A percentile compares a stretch with the other conserved stretches of the same genome.
Evolutionary conservation across 2,329 filamentous ascomycete species (phyloP).

Genomic region (Tolypocladium tundrense): DNA sequence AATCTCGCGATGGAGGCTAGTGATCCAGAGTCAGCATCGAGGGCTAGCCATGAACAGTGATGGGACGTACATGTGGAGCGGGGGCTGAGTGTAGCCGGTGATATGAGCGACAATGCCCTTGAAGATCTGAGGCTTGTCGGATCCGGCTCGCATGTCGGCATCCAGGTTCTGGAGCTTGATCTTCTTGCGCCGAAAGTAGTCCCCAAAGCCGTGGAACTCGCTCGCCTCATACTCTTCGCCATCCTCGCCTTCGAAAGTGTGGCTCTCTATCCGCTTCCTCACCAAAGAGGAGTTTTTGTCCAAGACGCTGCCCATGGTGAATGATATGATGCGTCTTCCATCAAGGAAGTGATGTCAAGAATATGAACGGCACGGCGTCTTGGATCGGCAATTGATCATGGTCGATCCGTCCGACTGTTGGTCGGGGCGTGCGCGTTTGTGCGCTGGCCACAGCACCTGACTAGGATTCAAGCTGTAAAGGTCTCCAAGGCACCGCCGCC

Average conservation of each 20-base stretch:
- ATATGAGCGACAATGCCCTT: slow-evolving; percentile 84
- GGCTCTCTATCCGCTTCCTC: slow-evolving; percentile 50
- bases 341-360: not conserved
- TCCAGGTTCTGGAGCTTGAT: slow-evolving; percentile 95
- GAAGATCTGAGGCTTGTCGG: slow-evolving; percentile 75
- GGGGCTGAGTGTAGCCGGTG: slow-evolving; percentile 92
- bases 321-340: no score
- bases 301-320: slow-evolving; percentile 47
- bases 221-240: slow-evolving; percentile 89
- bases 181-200: slow-evolving; percentile 94
- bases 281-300: slow-evolving; percentile 54
- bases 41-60: not conserved
- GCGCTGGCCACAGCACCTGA: not conserved
- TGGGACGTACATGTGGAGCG: slow-evolving; percentile 59
- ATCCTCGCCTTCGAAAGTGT: slow-evolving; percentile 69
- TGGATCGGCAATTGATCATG: not conserved
- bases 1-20: slow-evolving; percentile 66
- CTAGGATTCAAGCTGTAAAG: not conserved
- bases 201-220: slow-evolving; percentile 76
- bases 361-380: not conserved
- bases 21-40: slow-evolving; percentile 3
- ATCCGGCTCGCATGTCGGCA: slow-evolving; percentile 60
- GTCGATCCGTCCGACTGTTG: not conserved
- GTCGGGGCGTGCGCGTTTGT: not conserved
- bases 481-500: not conserved